phyloP scores from a whole-genome alignment of 352 stramenopile genomes.

The Globisporangium uncinulatum region DNA sequence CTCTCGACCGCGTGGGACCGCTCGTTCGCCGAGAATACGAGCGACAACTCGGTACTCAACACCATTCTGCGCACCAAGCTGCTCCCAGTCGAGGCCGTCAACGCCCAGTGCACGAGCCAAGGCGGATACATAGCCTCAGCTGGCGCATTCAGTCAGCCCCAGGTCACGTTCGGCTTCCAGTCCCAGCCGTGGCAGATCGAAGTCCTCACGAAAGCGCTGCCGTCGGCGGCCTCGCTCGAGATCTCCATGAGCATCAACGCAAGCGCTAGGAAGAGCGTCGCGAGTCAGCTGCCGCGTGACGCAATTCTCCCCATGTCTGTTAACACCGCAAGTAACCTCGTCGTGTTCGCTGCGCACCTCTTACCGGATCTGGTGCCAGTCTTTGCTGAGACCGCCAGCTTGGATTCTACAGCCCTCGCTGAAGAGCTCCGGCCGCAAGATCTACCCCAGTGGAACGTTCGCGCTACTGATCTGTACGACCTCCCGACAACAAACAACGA shows the following conservation, averaged over 20 bases:
- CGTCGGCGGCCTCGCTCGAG: conserved; percentile 2
- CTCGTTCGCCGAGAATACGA: neutral
- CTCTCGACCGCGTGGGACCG: neutral
- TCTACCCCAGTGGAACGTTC: too few relatives aligned
- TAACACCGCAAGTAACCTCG: conserved; percentile 1
- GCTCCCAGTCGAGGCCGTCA: neutral
- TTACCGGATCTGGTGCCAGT: too few relatives aligned
- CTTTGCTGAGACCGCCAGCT: too few relatives aligned
- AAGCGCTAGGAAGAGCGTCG: too few relatives aligned
- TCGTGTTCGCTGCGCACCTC: neutral
- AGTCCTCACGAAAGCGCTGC: neutral
- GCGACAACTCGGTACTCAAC: conserved; percentile 6
- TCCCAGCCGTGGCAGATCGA: conserved; percentile 9
- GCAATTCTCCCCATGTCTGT: conserved; percentile 7
- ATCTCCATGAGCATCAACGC: conserved; percentile 3
- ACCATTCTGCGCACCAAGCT: conserved; percentile 15
- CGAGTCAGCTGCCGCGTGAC: neutral
- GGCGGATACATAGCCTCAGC: too few relatives aligned
- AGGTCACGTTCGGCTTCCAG: conserved; percentile 13
- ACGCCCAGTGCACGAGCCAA: neutral
- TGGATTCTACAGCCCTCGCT: neutral
- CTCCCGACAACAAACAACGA: too few relatives aligned
- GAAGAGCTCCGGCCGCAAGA: too few relatives aligned
- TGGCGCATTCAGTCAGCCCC: neutral
- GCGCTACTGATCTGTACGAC: neutral